Base-by-base conservation (phyloP, 2,329 filamentous ascomycete genomes). In the Immersiporthe knoxdaviesiana region DNA sequence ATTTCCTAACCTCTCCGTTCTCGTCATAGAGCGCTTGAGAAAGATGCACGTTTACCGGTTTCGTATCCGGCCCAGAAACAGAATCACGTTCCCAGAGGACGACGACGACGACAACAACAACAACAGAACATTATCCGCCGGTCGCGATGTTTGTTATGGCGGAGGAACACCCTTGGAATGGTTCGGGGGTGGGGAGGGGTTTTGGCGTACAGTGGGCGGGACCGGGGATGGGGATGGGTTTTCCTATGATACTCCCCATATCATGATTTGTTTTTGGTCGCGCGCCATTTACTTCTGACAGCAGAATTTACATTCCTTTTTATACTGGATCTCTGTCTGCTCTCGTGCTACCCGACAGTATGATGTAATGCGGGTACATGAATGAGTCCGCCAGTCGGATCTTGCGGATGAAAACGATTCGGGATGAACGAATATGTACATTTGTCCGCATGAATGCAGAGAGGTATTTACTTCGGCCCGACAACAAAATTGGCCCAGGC, bases 1-100 rank as follows among this genome's bases (percentile, higher is more conserved):
- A 56, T 56, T 56, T 56, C 52, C 52, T 56, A 56, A 59, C 56
- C 32, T 35, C 18, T 35, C 54, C 32, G 32, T 37, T 59, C 56
- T 59, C 21, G 32, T 59, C 14, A 35, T 52, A 71, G 71, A 72
- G 69, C 52, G 69, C 71, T 39, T 71, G 64, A 65, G 63, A 64
- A 61, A 61, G 54, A 47, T 21, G 35, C 65, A 61, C 27, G n/a
- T n/a, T 41, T 61, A 30, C 52, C 52, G 63, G 21, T 35, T 27
- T 39, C 54, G 27, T 56, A 56, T 18, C 27, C 52, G 39, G 37
- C 32, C n/a, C 47, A 54, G 54, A 59, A 68, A 37, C 32, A 59
- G 56, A 37, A 37, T 35, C 32, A 37, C 32, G 30, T 37, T 37
- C 32, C 18, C 32, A 24, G 32, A n/a, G 32, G 3, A 59, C 30